Percentiles rank a stretch among this genome's conserved stretches.
Evolutionary conservation across 2,329 filamentous ascomycete genomes (phyloP).

Genomic region (Microdochium nivale): DNA sequence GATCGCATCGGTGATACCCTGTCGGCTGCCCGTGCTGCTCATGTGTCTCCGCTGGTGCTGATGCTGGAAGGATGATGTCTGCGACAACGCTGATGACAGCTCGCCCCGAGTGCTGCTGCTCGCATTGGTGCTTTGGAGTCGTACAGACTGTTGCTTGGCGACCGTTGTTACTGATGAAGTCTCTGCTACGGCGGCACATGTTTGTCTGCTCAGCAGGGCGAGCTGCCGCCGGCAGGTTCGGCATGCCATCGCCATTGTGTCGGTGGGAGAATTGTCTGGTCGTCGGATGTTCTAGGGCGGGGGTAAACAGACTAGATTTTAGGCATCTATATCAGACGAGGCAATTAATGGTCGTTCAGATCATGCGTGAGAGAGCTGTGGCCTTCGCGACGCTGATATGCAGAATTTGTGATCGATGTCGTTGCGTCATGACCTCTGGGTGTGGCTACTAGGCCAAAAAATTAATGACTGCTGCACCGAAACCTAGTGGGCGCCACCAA

Average conservation of each 20-base stretch:
- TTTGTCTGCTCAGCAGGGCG: constrained; percentile 10
- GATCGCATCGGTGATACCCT: constrained; percentile 19
- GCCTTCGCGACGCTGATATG: no score
- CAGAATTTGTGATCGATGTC: constrained; percentile 2
- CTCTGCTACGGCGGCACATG: constrained; percentile 10
- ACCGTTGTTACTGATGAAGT: neutral
- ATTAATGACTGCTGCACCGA: neutral
- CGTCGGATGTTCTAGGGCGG: neutral
- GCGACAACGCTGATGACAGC: neutral
- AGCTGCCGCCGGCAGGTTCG: constrained; percentile 38
- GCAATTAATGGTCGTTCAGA: neutral
- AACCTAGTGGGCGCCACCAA: no score
- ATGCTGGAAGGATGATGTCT: neutral
- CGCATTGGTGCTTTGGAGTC: neutral
- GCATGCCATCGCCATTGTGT: constrained; percentile 32
- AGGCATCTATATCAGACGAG: no score
- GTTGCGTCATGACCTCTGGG: constrained; percentile 6
- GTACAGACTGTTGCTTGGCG: neutral
- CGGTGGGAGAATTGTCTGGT: constrained; percentile 1
- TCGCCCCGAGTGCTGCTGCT: neutral
- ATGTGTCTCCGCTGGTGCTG: constrained; percentile 23
- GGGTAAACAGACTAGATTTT: no score
- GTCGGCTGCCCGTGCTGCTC: constrained; percentile 22
- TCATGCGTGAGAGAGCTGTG: constrained; percentile 2
- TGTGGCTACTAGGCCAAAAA: constrained; percentile 5